phyloP scores from a whole-genome alignment of 2,329 filamentous ascomycete genomes.

The Stagonosporopsis rhizophila region DNA sequence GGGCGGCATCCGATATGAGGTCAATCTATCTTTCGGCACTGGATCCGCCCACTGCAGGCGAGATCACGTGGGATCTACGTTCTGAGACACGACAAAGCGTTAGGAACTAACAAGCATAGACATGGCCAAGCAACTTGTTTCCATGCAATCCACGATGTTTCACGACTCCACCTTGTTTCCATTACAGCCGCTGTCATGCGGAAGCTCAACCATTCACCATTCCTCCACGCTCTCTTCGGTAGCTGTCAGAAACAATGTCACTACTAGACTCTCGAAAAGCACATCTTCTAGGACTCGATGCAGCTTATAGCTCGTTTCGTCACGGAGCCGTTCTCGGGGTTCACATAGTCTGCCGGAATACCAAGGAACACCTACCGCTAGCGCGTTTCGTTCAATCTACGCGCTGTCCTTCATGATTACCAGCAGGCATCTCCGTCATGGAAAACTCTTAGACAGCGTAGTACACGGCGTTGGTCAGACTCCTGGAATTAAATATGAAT shows the following conservation, averaged over 20 bases:
- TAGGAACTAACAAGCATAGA: conserved; percentile 33
- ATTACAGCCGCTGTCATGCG: neutral
- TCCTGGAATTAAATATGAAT: conserved; percentile 28
- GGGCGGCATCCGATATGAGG: conserved; percentile 6
- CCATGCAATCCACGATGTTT: conserved; percentile 22
- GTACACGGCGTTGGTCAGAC: conserved; percentile 21
- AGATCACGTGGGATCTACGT: conserved; percentile 30
- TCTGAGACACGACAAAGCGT: conserved; percentile 24
- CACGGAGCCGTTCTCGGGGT: conserved; percentile 5
- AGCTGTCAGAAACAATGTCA: neutral
- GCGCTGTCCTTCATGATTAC: conserved; percentile 35
- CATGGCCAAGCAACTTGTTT: neutral
- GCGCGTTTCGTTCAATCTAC: conserved; percentile 44
- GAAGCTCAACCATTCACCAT: neutral
- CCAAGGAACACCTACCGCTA: conserved; percentile 21
- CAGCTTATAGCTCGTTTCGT: neutral
- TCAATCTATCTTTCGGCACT: conserved; percentile 31
- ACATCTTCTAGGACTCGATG: neutral
- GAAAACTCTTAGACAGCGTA: conserved; percentile 29
- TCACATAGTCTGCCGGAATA: conserved; percentile 1
- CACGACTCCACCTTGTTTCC: conserved; percentile 18
- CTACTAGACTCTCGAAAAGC: neutral
- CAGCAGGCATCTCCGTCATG: conserved; percentile 27
- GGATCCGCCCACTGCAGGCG: conserved; percentile 16
- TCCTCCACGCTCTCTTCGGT: neutral